Conservation (phyloP, 176 grass and related monocot species). For the Aegilops tauschii region DNA sequence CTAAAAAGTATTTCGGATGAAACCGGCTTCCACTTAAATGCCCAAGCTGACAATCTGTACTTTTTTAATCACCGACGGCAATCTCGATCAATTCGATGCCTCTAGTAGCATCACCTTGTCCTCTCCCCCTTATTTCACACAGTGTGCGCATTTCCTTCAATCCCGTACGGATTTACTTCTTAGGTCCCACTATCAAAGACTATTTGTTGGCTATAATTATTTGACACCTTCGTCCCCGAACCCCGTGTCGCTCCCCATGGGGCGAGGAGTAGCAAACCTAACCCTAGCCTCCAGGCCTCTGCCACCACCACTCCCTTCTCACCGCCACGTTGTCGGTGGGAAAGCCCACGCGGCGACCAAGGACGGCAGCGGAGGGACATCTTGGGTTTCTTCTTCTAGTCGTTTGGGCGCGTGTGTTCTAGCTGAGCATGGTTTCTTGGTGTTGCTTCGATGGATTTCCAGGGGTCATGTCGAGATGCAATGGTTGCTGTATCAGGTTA, state of each 20-base stretch:
- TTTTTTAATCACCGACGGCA: no score
- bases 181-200: no score
- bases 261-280: not conserved
- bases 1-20: no score
- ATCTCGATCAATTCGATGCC: no score
- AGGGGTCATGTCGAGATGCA: not conserved
- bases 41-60: no score
- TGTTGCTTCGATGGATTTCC: not conserved
- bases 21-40: no score
- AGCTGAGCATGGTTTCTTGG: not conserved
- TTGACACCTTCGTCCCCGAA: no score
- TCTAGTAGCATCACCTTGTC: no score
- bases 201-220: no score
- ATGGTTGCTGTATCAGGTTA: not conserved
- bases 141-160: no score
- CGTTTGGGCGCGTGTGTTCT: not conserved
- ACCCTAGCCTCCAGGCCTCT: not conserved
- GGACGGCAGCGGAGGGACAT: not conserved
- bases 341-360: not conserved
- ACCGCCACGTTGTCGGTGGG: not conserved
- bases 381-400: not conserved
- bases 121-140: no score
- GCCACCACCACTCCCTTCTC: not conserved
- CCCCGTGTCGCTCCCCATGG: not conserved
- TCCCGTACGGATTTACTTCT: no score